These are phyloP conservation scores for Solanum bukasovii DNA, from an alignment of 257 asterid species.

Conservation along the genomic window DNA sequence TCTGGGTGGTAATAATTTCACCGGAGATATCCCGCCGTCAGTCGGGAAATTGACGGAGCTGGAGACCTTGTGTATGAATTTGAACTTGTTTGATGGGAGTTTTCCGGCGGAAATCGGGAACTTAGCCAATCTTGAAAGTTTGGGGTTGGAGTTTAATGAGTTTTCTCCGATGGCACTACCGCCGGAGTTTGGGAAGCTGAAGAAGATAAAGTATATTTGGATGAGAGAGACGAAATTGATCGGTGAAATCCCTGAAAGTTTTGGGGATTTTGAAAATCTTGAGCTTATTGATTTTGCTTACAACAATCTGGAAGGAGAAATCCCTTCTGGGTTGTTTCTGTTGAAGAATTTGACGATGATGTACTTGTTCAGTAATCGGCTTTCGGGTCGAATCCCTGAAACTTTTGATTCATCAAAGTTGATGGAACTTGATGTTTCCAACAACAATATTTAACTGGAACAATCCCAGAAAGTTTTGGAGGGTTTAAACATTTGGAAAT, in stretches of 20 bases:
- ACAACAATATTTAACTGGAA: constrained; percentile 46
- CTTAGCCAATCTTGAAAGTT: constrained; percentile 43
- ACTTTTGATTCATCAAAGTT: constrained; percentile 28
- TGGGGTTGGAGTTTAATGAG: constrained; percentile 39
- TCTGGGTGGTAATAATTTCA: constrained; percentile 54
- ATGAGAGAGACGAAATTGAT: constrained; percentile 25
- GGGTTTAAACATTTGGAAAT: constrained; percentile 37
- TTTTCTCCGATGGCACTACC: constrained; percentile 51
- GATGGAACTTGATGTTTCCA: constrained; percentile 45
- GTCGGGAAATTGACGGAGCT: constrained; percentile 50
- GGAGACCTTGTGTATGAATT: constrained; percentile 14
- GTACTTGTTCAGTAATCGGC: constrained; percentile 34
- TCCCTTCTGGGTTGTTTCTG: constrained; percentile 36
- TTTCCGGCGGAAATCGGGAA: constrained; percentile 61
- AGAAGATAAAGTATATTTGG: constrained; percentile 35
- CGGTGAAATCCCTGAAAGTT: constrained; percentile 37
- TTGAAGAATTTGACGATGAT: constrained; percentile 41
- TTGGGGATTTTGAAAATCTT: constrained; percentile 15
- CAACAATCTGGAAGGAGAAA: constrained; percentile 19
- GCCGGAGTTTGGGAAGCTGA: constrained; percentile 45
- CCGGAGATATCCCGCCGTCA: constrained; percentile 67
- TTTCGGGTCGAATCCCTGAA: constrained; percentile 58
- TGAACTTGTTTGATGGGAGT: constrained; percentile 52
- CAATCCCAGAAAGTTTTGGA: constrained; percentile 59
- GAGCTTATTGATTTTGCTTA: constrained; percentile 26